Base-by-base conservation (phyloP, 2,329 filamentous ascomycete genomes). In the Fusarium austroafricanum region DNA sequence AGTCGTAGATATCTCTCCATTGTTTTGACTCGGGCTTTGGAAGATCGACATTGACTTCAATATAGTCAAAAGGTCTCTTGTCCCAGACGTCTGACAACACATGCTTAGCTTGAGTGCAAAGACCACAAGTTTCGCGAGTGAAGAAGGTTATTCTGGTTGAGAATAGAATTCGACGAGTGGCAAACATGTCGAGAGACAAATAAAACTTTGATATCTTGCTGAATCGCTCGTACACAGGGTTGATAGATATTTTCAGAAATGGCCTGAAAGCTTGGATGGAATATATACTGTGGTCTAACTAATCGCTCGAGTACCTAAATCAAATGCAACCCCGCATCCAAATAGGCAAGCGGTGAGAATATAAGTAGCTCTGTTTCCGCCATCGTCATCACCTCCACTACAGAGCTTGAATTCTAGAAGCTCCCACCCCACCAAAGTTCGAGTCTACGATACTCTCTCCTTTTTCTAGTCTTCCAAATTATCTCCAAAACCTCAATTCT, bases 1-100 rank as follows among this genome's bases (percentile, higher is more conserved):
- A 92, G 59, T 94, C 92, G 75, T 95, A 95, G 2, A 93, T 74
- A 47, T 89, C 84, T 73, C 87, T 89, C 92, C 92, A 95, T 23
- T 82, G 80, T 65, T 87, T 85, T 17, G 85, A 84, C 26, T 88
- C 86, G 0, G 86, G 83, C 47, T 86, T 84, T 79, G 92, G 87
- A 38, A 94, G 87, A 75, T 94, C 88, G 47, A 94, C 87, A 74
- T 94, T 88, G 47, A 94, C 83, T 77, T 94, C 90, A 10, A 83
- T 82, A 77, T 89, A 93, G 18, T 84, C 84, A 77, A 94, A 93
- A 0, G 89, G 89, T 26, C 89, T 82, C 63, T 75, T 76, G 58
- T 91, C 86, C 86, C 87, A 90, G 10, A 94, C 90, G 11, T 87
- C 82, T 5, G 89, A 89, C 23, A 95, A 82, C 3, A 90, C 89